Evolutionary conservation across 2,329 filamentous ascomycete genomes (phyloP), one percentile per base, ranked within the genome.

Genomic region (Paraconiothyrium sp.): DNA sequence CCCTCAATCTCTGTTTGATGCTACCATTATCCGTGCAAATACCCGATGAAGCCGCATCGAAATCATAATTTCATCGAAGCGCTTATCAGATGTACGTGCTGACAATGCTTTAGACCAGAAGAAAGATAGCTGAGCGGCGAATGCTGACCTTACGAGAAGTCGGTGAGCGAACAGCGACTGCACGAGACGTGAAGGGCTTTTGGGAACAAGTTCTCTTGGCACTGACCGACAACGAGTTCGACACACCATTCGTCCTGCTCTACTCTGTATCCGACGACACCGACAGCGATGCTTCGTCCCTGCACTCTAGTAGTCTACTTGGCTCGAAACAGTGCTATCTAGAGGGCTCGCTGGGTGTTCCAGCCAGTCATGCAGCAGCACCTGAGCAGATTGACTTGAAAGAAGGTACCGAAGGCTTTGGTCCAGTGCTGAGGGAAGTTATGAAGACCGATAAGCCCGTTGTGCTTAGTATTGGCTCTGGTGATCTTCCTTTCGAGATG

Each of bases 111-210:
- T 20, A 64, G 72, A 95, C 92, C 1, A 81, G 90, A 24, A 85
- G 91, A 22, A 92, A 92, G 71, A 88, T 95, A 62, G 91, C 90
- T 2, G 92, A 94, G 78, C 83, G 92, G 58, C 85, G 92, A 50
- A 94, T 94, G 92, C 83, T 92, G 30, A 93, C 90, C 0, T 80
- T 95, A 41, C 86, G 90, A 44, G 91, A 94, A 72, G 87, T 94
- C 48, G 91, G 92, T 54, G 91, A 94, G 76, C 88, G 86, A 61
- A 93, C 90, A 4, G 88, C 90, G 2, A 82, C 86, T 16, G 91
- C 92, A n/a, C 85, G 89, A 51, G 90, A 91, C 62, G 85, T 94
- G 1, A 88, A 88, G 71, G 84, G 83, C 11, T 94, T 94, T 73
- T 95, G 92, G 92, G 81, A 83, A 1, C 85, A 90, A 67, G 88